Base-by-base conservation (phyloP, 176 grass and related monocot genomes). In the Carex scoparia region DNA sequence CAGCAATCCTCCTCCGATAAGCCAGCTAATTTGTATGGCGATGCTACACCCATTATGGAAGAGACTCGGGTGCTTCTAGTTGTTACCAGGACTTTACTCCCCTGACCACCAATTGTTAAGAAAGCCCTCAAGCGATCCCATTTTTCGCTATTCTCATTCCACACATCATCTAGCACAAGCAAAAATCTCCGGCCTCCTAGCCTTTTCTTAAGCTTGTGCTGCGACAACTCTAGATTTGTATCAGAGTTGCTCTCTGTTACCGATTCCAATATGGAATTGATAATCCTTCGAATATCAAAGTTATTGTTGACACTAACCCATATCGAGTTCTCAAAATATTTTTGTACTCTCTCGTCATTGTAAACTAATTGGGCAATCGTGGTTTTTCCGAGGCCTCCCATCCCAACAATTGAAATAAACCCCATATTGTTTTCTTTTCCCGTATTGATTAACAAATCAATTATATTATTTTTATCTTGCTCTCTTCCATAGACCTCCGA, bases 381-480 rank as follows among this genome's bases (percentile, higher is more conserved):
- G 61, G 88, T 93, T 84, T 90, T 93, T 65, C 87, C 87, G 19
- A 90, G 68, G 2, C 91, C 91, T 27, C 91, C 91, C 15, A 93
- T 81, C 8, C 88, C 88, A 15, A 90, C 88, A 40, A 93, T 90
- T 69, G 86, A 79, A 4, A 93, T 90, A 7, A 93, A 66, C 0
- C 82, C 85, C 2, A 92, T 67, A 64, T 77, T 86, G 30, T 90
- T 84, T 38, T 84, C 57, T 64, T 73, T 69, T 69, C 27, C 42
- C 6, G 13, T 51, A 12, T 88, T 86, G 18, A 90, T 78, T 18
- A 92, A 53, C 1, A 90, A 64, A n/a, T 78, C 79, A 83, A 93
- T 93, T 74, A 93, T 85, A 54, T 86, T 73, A 84, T 54, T 4
- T 4, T 86, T 93, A 10, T 93, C 88, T 0, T 55, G 18, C 2